Conservation (phyloP, 768 basidiomycete species). For the Lactarius trivialis region DNA sequence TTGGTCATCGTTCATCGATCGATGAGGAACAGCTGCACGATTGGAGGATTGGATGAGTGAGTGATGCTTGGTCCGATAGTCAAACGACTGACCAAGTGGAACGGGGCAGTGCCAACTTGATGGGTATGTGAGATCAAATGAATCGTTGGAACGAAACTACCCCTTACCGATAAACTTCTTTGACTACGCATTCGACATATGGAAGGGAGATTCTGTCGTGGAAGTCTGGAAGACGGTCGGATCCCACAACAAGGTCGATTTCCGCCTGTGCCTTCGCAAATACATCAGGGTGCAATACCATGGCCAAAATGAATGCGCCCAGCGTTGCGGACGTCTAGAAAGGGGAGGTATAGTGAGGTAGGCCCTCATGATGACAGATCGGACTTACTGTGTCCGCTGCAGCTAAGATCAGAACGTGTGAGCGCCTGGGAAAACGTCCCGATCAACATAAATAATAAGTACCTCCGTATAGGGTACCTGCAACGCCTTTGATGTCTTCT, state of each 20-base stretch:
- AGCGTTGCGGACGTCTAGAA: conserved; percentile 21
- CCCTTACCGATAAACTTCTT: conserved; percentile 24
- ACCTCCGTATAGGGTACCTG: conserved; percentile 23
- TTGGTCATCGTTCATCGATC: conserved; percentile 22
- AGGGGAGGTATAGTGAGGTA: not conserved
- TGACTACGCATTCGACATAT: conserved; percentile 25
- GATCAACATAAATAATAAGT: not conserved
- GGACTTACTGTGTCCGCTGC: conserved; percentile 22
- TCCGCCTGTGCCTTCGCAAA: conserved; percentile 27
- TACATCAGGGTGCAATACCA: conserved; percentile 24
- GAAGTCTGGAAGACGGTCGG: conserved; percentile 27
- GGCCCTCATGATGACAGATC: not conserved
- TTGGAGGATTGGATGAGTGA: conserved; percentile 13
- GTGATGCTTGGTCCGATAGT: not conserved
- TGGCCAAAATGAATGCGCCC: conserved; percentile 21
- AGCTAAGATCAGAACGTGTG: conserved; percentile 17
- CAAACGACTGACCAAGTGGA: conserved; percentile 18
- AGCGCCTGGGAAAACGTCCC: conserved; percentile 1
- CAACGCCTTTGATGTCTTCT: conserved; percentile 22
- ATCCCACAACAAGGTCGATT: conserved; percentile 26
- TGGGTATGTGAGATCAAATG: not conserved
- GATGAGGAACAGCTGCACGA: conserved; percentile 22
- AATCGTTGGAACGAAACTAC: not conserved
- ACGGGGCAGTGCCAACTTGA: conserved; percentile 22
- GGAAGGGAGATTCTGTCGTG: conserved; percentile 24